Evolutionary conservation across 139 green algal species (phyloP), one percentile per base, ranked within the genome.

Genomic region (Chara braunii): DNA sequence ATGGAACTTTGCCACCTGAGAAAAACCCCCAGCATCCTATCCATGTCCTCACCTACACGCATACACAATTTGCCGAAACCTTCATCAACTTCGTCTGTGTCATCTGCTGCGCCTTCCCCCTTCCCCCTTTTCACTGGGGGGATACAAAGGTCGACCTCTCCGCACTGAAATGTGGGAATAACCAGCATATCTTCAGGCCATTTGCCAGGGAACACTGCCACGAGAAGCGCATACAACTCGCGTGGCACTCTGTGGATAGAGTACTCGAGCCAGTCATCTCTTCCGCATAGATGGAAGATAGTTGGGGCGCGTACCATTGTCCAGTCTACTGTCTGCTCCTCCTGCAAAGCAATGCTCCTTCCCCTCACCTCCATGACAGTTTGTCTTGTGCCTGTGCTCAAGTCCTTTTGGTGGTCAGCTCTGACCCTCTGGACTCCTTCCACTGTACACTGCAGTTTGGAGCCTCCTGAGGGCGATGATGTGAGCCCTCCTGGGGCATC

Each of bases 1-100:
- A 72, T 34, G 5, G 4, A 4, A 33, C 18, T 26, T 26, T 74
- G 43, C 71, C 71, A 86, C n/a, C 35, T 4, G 23, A 85, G 34
- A 24, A 84, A 86, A 29, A 9, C 12, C 14, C 64, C 56, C 32
- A 85, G 58, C 65, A 84, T 64, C 26, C 44, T 45, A 50, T 85
- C 81, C 81, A 86, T 84, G 60, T 85, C 77, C 37, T 62, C 18
- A 32, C 34, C 35, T 34, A 72, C 68, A 3, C 9, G 18, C 40
- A 48, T 26, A n/a, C n/a, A n/a, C n/a, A n/a, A n/a, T n/a, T n/a
- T n/a, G n/a, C n/a, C n/a, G n/a, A n/a, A n/a, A n/a, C n/a, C n/a
- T n/a, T n/a, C n/a, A n/a, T 67, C 57, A 5, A 42, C 57, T 6
- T 32, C 34, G 6, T 67, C 9, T 7, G 53, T 35, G 32, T 67